Percentiles rank a stretch among this genome's conserved stretches.
These are phyloP conservation scores for Trapa bicornis DNA, from an alignment of 345 rosid species.

Conservation along the genomic window DNA sequence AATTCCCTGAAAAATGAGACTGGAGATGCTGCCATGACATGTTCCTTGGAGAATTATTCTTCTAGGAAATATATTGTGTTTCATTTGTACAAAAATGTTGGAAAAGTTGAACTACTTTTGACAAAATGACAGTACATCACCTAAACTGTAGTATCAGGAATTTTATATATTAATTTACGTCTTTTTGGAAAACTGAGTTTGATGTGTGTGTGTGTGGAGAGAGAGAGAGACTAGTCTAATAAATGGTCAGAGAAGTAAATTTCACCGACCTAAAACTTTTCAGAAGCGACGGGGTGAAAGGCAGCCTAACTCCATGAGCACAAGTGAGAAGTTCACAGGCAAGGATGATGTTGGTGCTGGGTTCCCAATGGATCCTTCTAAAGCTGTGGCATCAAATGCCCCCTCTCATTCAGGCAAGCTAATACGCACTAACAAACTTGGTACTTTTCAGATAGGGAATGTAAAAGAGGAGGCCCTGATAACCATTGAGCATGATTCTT, in stretches of 20 bases:
- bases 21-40: not conserved
- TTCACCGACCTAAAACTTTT: not conserved
- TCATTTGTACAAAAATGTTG: not conserved
- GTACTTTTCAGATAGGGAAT: conserved; percentile 19
- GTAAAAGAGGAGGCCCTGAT: conserved; percentile 20
- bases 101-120: not conserved
- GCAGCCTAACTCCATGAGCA: conserved; percentile 25
- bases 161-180: not conserved
- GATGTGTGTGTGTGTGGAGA: too few species aligned
- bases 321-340: conserved; percentile 11
- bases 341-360: not conserved
- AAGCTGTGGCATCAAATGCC: conserved; percentile 20
- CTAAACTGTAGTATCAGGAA: not conserved
- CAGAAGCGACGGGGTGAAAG: conserved; percentile 28
- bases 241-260: not conserved
- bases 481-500: conserved; percentile 16
- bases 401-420: conserved; percentile 22
- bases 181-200: not conserved
- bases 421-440: conserved; percentile 11
- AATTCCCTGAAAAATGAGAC: not conserved
- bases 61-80: not conserved
- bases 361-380: conserved; percentile 10
- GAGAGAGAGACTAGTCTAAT: not conserved
- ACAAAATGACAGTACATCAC: not conserved
- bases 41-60: not conserved